phyloP scores from a whole-genome alignment of 352 stramenopile genomes.

The Globisporangium recalcitrans region DNA sequence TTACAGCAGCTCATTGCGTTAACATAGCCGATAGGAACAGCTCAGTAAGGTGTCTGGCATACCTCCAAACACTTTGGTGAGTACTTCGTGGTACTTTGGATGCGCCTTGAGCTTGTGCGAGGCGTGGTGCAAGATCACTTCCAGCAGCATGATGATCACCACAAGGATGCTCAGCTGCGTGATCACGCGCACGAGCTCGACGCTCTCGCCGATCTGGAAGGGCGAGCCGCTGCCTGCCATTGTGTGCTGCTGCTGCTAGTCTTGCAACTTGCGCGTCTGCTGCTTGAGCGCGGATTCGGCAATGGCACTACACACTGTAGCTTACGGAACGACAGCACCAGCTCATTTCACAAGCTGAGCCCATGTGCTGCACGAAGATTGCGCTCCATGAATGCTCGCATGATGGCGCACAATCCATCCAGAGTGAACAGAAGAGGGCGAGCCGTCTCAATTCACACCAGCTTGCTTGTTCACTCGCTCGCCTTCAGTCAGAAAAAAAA shows the following conservation, averaged over 20 bases:
- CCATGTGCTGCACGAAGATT: not conserved
- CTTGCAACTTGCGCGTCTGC: no score
- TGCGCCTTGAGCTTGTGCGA: slow-evolving; percentile 42
- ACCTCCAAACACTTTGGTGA: slow-evolving; percentile 46
- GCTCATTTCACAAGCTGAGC: not conserved
- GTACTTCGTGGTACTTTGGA: slow-evolving; percentile 66
- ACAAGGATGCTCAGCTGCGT: slow-evolving; percentile 43
- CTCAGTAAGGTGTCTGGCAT: not conserved
- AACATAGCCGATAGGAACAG: not conserved
- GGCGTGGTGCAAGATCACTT: slow-evolving; percentile 34
- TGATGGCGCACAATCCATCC: not conserved
- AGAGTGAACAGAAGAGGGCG: not conserved
- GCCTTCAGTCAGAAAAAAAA: no score
- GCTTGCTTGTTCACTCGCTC: no score
- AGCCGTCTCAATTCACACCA: no score
- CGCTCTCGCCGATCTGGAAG: slow-evolving; percentile 47
- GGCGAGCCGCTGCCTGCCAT: slow-evolving; percentile 23
- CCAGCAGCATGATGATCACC: slow-evolving; percentile 41
- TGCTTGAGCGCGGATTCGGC: not conserved
- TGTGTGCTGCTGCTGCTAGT: not conserved
- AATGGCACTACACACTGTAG: not conserved
- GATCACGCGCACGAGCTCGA: slow-evolving; percentile 53
- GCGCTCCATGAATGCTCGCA: not conserved
- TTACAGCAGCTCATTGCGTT: no score
- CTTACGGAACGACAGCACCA: not conserved